Evolutionary conservation across 352 stramenopile genomes (phyloP), one percentile per base, ranked within the genome.

Genomic region (Elongisporangium anandrum): DNA sequence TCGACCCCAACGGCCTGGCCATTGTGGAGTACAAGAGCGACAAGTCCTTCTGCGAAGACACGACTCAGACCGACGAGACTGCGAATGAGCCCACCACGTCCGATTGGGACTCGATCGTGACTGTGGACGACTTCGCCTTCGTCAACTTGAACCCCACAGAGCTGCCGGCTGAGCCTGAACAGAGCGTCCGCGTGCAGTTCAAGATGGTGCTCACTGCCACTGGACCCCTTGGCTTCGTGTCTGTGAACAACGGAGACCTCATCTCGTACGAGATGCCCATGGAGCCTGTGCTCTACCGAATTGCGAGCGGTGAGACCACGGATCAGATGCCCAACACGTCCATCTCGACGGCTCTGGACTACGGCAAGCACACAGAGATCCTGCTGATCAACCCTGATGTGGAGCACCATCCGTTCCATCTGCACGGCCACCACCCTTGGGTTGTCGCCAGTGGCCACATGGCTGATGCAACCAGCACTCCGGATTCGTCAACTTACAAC

Each of bases 361-460:
- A 45, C 34, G 34, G 34, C 34, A 61, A 54, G 16, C 66, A 73
- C 50, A 54, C 73, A 9, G 66, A 78, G 38, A 53, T 70, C 12
- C 52, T 70, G 12, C 13, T 73, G 15, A 59, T 78, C 3, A 78
- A 75, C 52, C 51, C 63, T 19, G 70, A 67, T 57, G 64, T 66
- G 19, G 70, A 68, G 22, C 59, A 78, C 39, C 70, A 78, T 29
- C 70, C 70, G 29, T 75, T 78, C 48, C 70, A 78, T 57, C 24
- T 78, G 56, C 66, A 78, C 56, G 61, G 58, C 0, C 64, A 75
- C 16, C 13, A 60, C 3, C 68, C 61, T 0, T 74, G 59, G 57
- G 63, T 72, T 12, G 34, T 78, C 7, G 63, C 54, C 1, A 68
- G 51, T 10, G 67, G 66, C 0, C 41, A 58, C 4, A 67, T 63